Evolutionary conservation across 1,284 basidiomycete genomes (phyloP).

Genomic region (Malassezia vespertilionis): DNA sequence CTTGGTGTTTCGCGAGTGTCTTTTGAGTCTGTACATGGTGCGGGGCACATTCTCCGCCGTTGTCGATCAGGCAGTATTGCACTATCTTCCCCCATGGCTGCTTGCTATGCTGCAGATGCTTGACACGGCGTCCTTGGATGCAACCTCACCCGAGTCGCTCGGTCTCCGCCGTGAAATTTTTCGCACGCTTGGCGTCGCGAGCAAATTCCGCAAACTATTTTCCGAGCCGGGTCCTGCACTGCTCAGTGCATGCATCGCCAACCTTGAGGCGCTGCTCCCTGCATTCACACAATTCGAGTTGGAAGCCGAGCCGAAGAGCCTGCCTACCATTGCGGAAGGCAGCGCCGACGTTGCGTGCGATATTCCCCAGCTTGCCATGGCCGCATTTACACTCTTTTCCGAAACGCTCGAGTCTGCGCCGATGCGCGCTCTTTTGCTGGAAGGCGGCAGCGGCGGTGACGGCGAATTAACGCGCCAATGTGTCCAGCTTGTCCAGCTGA

Average conservation of each 20-base stretch:
- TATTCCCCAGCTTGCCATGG: constrained; percentile 62
- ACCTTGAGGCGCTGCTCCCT: constrained; percentile 23
- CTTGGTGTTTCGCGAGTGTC: constrained; percentile 78
- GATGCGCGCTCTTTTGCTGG: constrained; percentile 56
- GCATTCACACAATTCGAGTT: constrained; percentile 24
- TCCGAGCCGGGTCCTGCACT: constrained; percentile 12
- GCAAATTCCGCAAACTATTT: constrained; percentile 33
- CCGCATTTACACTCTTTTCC: constrained; percentile 69
- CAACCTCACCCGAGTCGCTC: constrained; percentile 21
- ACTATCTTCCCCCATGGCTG: constrained; percentile 72
- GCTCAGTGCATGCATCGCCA: constrained; percentile 16
- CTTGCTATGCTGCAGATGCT: constrained; percentile 26
- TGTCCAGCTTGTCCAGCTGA: constrained; percentile 53
- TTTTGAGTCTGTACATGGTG: constrained; percentile 82
- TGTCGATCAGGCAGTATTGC: constrained; percentile 67
- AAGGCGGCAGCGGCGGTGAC: constrained; percentile 39
- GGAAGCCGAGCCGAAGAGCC: constrained; percentile 48
- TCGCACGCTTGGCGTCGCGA: constrained; percentile 35
- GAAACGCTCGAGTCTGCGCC: constrained; percentile 57
- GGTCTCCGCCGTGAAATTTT: constrained; percentile 31
- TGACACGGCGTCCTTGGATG: constrained; percentile 3
- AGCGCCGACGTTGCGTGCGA: constrained; percentile 55
- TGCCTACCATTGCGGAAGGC: constrained; percentile 58
- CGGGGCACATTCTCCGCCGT: constrained; percentile 78
- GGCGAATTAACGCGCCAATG: constrained; percentile 49